phyloP scores from a whole-genome alignment of 2,329 filamentous ascomycete species.

The Venturia pyrina region DNA sequence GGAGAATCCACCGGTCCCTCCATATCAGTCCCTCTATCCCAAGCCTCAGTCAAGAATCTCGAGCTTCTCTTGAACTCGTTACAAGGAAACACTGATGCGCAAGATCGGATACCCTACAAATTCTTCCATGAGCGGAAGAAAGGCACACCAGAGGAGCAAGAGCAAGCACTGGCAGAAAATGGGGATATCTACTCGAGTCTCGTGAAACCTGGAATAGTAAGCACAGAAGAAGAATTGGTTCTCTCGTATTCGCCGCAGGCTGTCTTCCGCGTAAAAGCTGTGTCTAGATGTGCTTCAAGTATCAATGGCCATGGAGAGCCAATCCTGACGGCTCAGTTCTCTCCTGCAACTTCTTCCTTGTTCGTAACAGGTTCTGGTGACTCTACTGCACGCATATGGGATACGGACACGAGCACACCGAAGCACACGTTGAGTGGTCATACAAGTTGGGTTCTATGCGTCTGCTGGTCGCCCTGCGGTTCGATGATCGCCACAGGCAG shows the following conservation, averaged over 20 bases:
- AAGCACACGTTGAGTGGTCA: slow-evolving; percentile 80
- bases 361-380: slow-evolving; percentile 88
- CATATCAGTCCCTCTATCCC: slow-evolving; percentile 68
- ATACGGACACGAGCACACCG: slow-evolving; percentile 86
- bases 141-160: slow-evolving; percentile 23
- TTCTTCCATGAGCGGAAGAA: slow-evolving; percentile 47
- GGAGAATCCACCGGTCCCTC: slow-evolving; percentile 58
- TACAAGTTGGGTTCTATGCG: slow-evolving; percentile 78
- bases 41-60: slow-evolving; percentile 82
- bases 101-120: slow-evolving; percentile 55
- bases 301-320: slow-evolving; percentile 88
- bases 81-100: slow-evolving; percentile 51
- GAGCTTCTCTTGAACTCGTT: slow-evolving; percentile 79
- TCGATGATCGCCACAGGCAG: slow-evolving; percentile 75
- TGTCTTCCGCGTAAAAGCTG: slow-evolving; percentile 85
- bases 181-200: slow-evolving; percentile 33
- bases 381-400: slow-evolving; percentile 78
- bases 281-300: slow-evolving; percentile 78
- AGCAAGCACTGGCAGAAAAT: slow-evolving; percentile 31
- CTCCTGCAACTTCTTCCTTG: slow-evolving; percentile 62
- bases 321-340: slow-evolving; percentile 80
- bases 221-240: slow-evolving; percentile 51
- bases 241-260: slow-evolving; percentile 71
- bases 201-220: slow-evolving; percentile 32
- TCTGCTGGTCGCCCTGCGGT: slow-evolving; percentile 80